Conservation (phyloP, 1,139 yeast genomes). For the Lodderomyces oxycetoniae region DNA sequence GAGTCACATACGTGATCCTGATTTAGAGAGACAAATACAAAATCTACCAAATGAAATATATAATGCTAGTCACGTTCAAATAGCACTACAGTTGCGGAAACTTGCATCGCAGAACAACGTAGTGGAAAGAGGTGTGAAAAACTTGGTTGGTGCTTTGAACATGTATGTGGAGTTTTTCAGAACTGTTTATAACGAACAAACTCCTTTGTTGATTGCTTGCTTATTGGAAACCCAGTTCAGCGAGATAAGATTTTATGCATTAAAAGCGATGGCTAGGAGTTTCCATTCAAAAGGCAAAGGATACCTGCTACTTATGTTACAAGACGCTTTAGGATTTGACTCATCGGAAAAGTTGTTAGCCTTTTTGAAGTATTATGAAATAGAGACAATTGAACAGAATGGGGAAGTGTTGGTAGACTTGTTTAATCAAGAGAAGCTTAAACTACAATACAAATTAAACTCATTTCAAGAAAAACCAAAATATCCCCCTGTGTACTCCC, state of each 20-base stretch:
- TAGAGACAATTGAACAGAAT: constrained; percentile 42
- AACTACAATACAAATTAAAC: constrained; percentile 38
- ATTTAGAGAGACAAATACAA: constrained; percentile 73
- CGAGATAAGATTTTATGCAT: constrained; percentile 71
- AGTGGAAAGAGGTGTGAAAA: constrained; percentile 52
- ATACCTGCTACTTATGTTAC: constrained; percentile 45
- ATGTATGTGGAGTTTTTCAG: constrained; percentile 64
- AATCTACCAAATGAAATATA: constrained; percentile 57
- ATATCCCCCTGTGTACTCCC: constrained; percentile 54
- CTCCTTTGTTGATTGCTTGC: constrained; percentile 72
- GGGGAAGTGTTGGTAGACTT: constrained; percentile 47
- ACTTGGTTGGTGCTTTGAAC: constrained; percentile 59
- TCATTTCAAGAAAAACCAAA: constrained; percentile 45
- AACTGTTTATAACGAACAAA: constrained; percentile 39
- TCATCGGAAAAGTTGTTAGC: constrained; percentile 44
- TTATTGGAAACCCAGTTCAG: constrained; percentile 77
- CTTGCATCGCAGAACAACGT: constrained; percentile 61
- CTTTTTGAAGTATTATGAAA: constrained; percentile 63
- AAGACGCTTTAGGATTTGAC: constrained; percentile 62
- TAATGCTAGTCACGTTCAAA: constrained; percentile 54
- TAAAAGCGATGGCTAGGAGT: constrained; percentile 63
- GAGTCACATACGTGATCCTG: constrained; percentile 80
- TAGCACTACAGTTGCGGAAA: constrained; percentile 67
- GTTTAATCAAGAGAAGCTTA: constrained; percentile 45
- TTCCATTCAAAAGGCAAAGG: constrained; percentile 72